Evolutionary conservation across 2,329 filamentous ascomycete species (phyloP).

Genomic region (Fusarium chaquense): DNA sequence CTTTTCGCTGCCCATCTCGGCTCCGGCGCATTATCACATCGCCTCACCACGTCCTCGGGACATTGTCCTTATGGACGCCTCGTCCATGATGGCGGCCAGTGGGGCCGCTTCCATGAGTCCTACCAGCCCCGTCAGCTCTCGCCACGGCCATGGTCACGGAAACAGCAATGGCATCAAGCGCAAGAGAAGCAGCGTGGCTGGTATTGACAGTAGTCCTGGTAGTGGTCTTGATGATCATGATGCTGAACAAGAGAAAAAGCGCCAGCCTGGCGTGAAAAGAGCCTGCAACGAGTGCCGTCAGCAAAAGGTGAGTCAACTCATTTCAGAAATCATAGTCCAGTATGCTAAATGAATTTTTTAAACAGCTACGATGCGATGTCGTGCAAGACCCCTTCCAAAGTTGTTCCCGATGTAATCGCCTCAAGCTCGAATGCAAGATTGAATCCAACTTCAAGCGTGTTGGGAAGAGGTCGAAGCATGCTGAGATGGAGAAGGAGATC

Average conservation of each 20-base stretch:
- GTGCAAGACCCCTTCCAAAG: conserved; percentile 82
- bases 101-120: conserved; percentile 65
- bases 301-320: conserved; percentile 75
- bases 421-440: conserved; percentile 86
- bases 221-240: conserved; percentile 65
- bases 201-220: conserved; percentile 71
- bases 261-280: conserved; percentile 78
- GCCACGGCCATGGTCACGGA: conserved; percentile 58
- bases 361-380: conserved; percentile 84
- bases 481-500: conserved; percentile 88
- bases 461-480: conserved; percentile 84
- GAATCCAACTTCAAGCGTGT: conserved; percentile 89
- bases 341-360: conserved; percentile 21
- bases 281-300: conserved; percentile 88
- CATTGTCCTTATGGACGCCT: conserved; percentile 59
- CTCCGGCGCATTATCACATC: conserved; percentile 24
- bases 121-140: conserved; percentile 67
- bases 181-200: conserved; percentile 66
- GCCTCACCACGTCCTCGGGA: conserved; percentile 27
- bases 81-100: conserved; percentile 57
- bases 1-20: conserved; percentile 25
- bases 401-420: conserved; percentile 81
- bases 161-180: conserved; percentile 63
- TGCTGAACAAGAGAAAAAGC: conserved; percentile 71
- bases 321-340: not conserved